Evolutionary conservation across 441 rosid genomes (phyloP), one percentile per base, ranked within the genome.

Genomic region (Codiaeum variegatum): DNA sequence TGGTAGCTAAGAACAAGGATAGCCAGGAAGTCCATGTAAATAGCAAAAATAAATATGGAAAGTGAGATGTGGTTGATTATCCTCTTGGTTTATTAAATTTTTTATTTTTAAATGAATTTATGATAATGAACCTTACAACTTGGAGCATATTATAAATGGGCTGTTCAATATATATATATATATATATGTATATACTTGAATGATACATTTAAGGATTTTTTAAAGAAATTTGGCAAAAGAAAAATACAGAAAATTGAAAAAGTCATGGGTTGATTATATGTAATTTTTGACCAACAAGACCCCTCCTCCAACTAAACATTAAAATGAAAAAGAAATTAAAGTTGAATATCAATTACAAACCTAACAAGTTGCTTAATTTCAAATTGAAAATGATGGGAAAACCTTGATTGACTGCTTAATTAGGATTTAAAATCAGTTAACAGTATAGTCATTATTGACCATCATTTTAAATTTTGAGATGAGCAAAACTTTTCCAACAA

Each of bases 1-100:
- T 59, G 67, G 3, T 15, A 29, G 87, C 87, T 80, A 75, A 32
- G 76, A 87, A 80, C 29, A 47, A 83, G 91, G 87, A 18, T 47
- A 65, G 74, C 88, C 88, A 44, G 21, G 72, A 83, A 79, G n/a
- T n/a, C 68, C 44, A 69, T 42, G 59, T 42, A 24, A 24, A 70
- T 51, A 29, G 18, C 10, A 42, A 52, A 18, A 19, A 0, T 1
- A 52, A 52, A 72, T 38, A 47, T 59, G 12, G 54, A 54, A 26
- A 23, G 34, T 38, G 52, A 38, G 59, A 51, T 67, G 40, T 15
- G 28, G 72, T 78, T 80, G 83, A 78, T 81, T 4, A 42, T 75
- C 73, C 75, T 74, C 36, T 29, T 56, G 23, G 49, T 36, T 55
- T n/a, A n/a, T n/a, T n/a, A n/a, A n/a, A n/a, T n/a, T n/a, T n/a